Evolutionary conservation across 495 filamentous ascomycete species (phyloP), one percentile per base, ranked within the genome.

Genomic region (Neurospora cerealis): DNA sequence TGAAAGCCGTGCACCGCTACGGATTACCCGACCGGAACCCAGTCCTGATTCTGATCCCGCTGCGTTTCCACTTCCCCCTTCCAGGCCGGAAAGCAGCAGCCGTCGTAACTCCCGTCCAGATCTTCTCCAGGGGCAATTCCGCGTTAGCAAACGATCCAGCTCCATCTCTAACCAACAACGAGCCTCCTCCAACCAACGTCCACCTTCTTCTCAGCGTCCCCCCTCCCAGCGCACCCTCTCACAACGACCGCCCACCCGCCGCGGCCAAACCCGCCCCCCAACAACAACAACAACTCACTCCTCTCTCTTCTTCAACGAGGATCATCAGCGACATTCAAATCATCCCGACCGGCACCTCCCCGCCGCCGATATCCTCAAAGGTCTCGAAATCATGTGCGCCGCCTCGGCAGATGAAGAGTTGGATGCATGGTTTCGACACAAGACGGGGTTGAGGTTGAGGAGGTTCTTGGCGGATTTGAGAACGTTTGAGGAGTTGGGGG

Each of bases 341-440:
- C 54, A 66, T 2, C 54, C 54, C 2, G 54, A 66, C 54, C 54
- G 54, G 0, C 28, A 66, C 3, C 54, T 66, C 32, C 54, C 28
- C 6, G 54, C 54, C 6, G 3, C 54, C 70, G 81, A 85, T 72
- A 81, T 88, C 32, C 80, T 87, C 60, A 82, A 80, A 46, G 86
- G 86, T 1, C 79, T 88, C 2, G 83, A 84, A 69, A 83, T 87
- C 32, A 83, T 85, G 13, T 83, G 84, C 54, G 82, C 82, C 1
- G 86, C 86, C 9, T 85, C 84, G 9, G 85, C 83, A 19, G 83
- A 88, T 73, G 79, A 83, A 37, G 78, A 80, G 38, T 78, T 86
- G 7, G 85, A 86, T 74, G 80, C 78, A 3, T 80, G 82, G 76
- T 83, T 88, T 74, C 79, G 81, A 38, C 75, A 80, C 10, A 79